Conservation (phyloP, 768 basidiomycete species). For the Coprinopsis marcescibilis region DNA sequence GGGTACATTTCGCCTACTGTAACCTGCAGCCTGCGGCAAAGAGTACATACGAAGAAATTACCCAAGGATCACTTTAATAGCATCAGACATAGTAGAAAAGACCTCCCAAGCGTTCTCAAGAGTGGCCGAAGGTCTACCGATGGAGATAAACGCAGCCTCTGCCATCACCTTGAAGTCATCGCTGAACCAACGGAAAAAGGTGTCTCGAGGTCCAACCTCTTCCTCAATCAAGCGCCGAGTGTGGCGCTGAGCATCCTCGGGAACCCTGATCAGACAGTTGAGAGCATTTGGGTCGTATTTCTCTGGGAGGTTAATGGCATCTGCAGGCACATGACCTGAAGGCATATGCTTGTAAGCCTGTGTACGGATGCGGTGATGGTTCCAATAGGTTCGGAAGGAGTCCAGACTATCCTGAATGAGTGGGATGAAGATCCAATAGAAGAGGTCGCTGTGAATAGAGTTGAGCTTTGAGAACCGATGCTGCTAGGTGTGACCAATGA, state of each 20-base stretch:
- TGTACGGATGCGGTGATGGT: conserved; percentile 20
- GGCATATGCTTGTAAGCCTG: conserved; percentile 23
- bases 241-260: conserved; percentile 6
- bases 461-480: not conserved
- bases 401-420: conserved; percentile 25
- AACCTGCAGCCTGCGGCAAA: too few species aligned
- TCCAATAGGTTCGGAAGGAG: conserved; percentile 24
- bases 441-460: conserved; percentile 18
- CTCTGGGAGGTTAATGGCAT: conserved; percentile 16
- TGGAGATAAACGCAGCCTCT: too few species aligned
- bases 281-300: conserved; percentile 9
- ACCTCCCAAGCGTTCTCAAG: too few species aligned
- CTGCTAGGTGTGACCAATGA: not conserved
- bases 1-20: too few species aligned
- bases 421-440: conserved; percentile 28
- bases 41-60: too few species aligned
- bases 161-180: too few species aligned
- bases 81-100: too few species aligned
- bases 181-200: conserved; percentile 9
- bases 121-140: too few species aligned
- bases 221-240: conserved; percentile 12
- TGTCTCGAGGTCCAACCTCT: conserved; percentile 14
- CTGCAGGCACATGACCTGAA: conserved; percentile 23
- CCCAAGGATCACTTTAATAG: too few species aligned
- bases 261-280: conserved; percentile 13